A percentile compares a stretch with the other conserved stretches of the same genome.
phyloP scores from a whole-genome alignment of 2,329 filamentous ascomycete genomes.

The Amylocarpus encephaloides region DNA sequence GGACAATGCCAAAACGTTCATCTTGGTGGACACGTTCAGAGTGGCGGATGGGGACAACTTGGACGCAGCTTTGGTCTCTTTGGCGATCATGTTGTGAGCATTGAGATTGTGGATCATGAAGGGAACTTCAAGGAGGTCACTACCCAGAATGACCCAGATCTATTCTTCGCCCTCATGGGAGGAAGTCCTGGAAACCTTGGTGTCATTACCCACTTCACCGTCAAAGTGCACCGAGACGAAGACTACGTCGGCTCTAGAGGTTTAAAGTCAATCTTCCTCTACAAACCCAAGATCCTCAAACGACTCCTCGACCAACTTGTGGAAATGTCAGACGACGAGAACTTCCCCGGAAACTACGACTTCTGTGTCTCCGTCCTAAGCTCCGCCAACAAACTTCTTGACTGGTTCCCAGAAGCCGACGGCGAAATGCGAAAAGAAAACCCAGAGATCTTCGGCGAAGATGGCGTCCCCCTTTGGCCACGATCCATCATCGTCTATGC shows the following conservation, averaged over 20 bases:
- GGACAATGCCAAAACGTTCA: conserved; percentile 42
- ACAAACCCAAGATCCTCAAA: conserved; percentile 35
- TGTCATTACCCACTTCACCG: conserved; percentile 31
- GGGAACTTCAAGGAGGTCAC: conserved; percentile 26
- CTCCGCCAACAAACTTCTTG: conserved; percentile 32
- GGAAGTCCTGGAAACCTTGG: conserved; percentile 32
- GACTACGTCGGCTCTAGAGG: conserved; percentile 37
- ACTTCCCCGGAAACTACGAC: conserved; percentile 42
- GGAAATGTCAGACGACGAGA: conserved; percentile 39
- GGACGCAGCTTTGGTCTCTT: conserved; percentile 38
- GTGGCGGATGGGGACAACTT: conserved; percentile 41
- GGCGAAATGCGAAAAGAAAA: conserved; percentile 22
- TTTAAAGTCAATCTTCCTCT: conserved; percentile 38
- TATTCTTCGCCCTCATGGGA: conserved; percentile 31
- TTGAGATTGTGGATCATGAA: conserved; percentile 29
- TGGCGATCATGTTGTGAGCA: conserved; percentile 27
- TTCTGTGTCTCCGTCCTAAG: conserved; percentile 42
- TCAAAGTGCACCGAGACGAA: conserved; percentile 36
- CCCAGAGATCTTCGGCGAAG: conserved; percentile 9
- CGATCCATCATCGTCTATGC: conserved; percentile 41
- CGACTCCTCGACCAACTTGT: conserved; percentile 36
- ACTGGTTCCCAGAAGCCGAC: conserved; percentile 34
- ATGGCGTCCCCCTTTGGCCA: conserved; percentile 30
- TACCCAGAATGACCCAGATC: conserved; percentile 23
- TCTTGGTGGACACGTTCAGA: conserved; percentile 42